Conservation (phyloP, 163 green algal species). For the Scenedesmus sp. region DNA sequence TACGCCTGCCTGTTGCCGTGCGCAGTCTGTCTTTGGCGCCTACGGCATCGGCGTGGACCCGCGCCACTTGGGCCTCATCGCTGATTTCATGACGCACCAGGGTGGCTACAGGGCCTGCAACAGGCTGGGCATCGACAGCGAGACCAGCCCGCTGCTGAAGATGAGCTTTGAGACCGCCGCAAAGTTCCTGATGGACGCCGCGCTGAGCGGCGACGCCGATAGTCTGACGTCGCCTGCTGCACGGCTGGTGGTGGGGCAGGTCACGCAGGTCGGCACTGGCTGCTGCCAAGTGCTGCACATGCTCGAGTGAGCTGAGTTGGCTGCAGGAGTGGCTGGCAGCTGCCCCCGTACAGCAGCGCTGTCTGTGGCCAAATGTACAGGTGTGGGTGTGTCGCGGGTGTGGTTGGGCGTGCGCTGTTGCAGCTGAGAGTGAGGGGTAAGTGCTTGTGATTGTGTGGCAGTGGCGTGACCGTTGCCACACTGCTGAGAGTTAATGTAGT, state of each 20-base stretch:
- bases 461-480: not conserved
- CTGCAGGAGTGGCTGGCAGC: not conserved
- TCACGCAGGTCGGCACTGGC: constrained; percentile 77
- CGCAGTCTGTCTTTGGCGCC: constrained; percentile 89
- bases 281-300: constrained; percentile 55
- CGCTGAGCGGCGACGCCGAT: constrained; percentile 79
- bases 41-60: constrained; percentile 98
- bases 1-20: not conserved
- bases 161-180: constrained; percentile 95
- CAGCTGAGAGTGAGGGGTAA: not conserved
- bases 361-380: not conserved
- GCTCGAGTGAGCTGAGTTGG: not conserved
- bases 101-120: constrained; percentile 95
- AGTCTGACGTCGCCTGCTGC: constrained; percentile 82
- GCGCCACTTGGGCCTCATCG: constrained; percentile 95
- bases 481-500: not conserved
- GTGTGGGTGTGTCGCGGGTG: not conserved
- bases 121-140: constrained; percentile 92
- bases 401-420: not conserved
- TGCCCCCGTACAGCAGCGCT: not conserved
- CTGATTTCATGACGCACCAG: constrained; percentile 98
- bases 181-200: constrained; percentile 88
- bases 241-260: constrained; percentile 82
- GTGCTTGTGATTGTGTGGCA: not conserved
- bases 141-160: constrained; percentile 94